Conservation (phyloP, 257 asterid genomes). For the Nicotiana knightiana region DNA sequence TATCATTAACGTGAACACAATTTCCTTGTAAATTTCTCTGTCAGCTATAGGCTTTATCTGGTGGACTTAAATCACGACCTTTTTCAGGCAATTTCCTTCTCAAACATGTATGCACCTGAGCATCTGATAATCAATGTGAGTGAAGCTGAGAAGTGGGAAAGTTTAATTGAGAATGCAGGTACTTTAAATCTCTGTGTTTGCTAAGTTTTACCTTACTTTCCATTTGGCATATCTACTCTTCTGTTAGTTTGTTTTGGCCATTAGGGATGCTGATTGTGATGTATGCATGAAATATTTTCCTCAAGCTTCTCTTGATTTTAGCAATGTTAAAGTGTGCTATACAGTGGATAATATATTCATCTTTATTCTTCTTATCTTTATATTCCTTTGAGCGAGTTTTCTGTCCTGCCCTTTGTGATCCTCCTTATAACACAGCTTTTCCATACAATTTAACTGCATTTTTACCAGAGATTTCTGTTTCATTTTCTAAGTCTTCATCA, state of each 20-base stretch:
- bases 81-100: constrained; percentile 75
- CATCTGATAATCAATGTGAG: constrained; percentile 82
- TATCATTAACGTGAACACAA: neutral
- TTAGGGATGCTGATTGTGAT: neutral
- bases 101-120: constrained; percentile 93
- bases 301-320: neutral
- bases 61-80: constrained; percentile 3
- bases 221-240: neutral
- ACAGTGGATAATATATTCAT: neutral
- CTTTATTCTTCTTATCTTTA: neutral
- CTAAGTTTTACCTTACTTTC: neutral
- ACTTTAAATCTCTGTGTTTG: neutral
- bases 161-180: constrained; percentile 91
- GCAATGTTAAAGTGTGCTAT: neutral
- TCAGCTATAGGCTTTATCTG: neutral
- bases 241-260: neutral
- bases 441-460: neutral
- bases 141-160: constrained; percentile 98
- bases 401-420: neutral
- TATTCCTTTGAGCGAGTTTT: neutral
- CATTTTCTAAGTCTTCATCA: neutral
- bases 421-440: neutral
- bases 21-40: neutral
- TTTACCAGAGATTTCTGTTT: neutral
- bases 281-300: neutral